Conservation (phyloP, 768 basidiomycete genomes). For the Phaeolepiota aurea region DNA sequence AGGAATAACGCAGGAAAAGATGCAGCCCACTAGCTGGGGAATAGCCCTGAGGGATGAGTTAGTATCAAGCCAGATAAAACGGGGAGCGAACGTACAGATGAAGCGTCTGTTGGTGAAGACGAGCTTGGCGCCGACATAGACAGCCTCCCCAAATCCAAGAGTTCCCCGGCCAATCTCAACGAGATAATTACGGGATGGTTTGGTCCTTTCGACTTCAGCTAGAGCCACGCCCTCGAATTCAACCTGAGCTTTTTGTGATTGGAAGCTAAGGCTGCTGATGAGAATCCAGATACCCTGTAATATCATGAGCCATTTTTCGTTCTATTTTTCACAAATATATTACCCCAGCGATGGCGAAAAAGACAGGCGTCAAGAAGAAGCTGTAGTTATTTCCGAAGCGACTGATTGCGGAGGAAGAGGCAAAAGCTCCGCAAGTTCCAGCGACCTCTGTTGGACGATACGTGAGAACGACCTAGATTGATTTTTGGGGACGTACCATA, state of each 20-base stretch:
- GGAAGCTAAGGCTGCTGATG: constrained; percentile 17
- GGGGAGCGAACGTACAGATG: constrained; percentile 13
- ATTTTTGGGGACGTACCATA: constrained; percentile 10
- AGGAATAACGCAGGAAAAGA: not conserved
- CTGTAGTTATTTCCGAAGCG: constrained; percentile 24
- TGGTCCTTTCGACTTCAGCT: constrained; percentile 11
- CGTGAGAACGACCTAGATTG: not conserved
- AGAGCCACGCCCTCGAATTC: constrained; percentile 14
- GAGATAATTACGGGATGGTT: constrained; percentile 12
- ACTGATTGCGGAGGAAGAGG: constrained; percentile 20
- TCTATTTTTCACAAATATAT: not conserved
- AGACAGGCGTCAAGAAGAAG: constrained; percentile 23
- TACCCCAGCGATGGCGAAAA: constrained; percentile 18
- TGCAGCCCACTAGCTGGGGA: constrained; percentile 17
- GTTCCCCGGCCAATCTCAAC: constrained; percentile 13
- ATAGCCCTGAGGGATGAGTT: constrained; percentile 10
- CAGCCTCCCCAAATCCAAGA: constrained; percentile 15
- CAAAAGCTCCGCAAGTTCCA: constrained; percentile 20
- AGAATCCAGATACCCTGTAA: constrained; percentile 12
- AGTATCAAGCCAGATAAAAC: not conserved
- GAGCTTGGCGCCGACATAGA: constrained; percentile 19
- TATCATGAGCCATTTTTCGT: not conserved
- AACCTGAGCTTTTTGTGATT: constrained; percentile 6
- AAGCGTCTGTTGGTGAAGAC: constrained; percentile 17
- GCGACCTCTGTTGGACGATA: constrained; percentile 13